Evolutionary conservation across 352 stramenopile species (phyloP).

Genomic region (Pythium apleroticum): DNA sequence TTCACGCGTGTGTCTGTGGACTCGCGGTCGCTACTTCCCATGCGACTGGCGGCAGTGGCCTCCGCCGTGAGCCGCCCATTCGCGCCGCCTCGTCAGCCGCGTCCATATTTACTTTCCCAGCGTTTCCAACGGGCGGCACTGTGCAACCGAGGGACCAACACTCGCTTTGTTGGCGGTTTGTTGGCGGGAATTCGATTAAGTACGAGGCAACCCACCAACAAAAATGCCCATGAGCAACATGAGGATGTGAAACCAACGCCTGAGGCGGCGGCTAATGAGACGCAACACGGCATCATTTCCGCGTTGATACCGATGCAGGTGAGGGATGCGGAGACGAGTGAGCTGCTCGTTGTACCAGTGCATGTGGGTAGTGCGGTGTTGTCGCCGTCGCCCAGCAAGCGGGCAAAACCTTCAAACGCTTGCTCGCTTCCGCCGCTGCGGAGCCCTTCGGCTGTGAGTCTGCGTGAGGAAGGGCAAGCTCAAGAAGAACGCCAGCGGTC

Average conservation of each 20-base stretch:
- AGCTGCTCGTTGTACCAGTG: slow-evolving; percentile 39
- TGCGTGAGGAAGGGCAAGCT: not conserved
- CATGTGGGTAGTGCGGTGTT: not conserved
- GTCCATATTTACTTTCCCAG: slow-evolving; percentile 9
- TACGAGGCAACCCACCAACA: slow-evolving; percentile 13
- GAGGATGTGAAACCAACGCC: not conserved
- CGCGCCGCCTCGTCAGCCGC: not conserved
- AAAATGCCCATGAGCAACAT: not conserved
- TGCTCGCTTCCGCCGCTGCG: slow-evolving; percentile 8
- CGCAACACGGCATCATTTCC: too few species aligned
- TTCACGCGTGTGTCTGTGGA: not conserved
- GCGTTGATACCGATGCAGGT: slow-evolving; percentile 31
- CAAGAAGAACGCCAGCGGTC: not conserved
- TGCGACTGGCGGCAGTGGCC: not conserved
- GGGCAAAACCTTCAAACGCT: slow-evolving; percentile 11
- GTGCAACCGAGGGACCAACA: slow-evolving; percentile 13
- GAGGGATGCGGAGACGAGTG: slow-evolving; percentile 62
- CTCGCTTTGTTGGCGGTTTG: slow-evolving; percentile 5
- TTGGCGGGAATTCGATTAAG: slow-evolving; percentile 19
- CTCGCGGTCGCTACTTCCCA: not conserved
- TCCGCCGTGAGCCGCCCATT: not conserved
- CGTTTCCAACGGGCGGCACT: slow-evolving; percentile 8
- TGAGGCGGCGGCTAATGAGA: not conserved
- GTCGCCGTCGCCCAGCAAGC: slow-evolving; percentile 10
- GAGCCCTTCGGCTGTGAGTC: slow-evolving; percentile 2